Base-by-base conservation (phyloP, 768 basidiomycete species). In the Mycena rebaudengoi region DNA sequence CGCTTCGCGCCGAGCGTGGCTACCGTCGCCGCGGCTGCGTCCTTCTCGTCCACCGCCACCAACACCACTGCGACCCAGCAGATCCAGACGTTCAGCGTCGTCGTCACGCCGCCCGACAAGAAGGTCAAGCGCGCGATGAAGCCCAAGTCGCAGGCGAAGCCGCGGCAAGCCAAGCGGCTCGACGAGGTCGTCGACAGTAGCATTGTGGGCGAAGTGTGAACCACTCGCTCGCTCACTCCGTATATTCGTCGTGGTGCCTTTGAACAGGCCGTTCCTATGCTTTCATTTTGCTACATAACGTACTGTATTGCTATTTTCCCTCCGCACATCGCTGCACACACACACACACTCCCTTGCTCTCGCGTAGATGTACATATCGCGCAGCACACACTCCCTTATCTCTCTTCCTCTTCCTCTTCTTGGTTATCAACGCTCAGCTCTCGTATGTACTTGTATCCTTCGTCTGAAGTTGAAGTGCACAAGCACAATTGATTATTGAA, bases 71-170 rank as follows among this genome's bases (percentile, higher is more conserved):
- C 56, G 18, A 45, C 62, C 16, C 52, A 35, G 16, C 57, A 50
- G 58, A 41, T 37, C 7, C 20, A 60, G 49, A 67, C 61, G 26
- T 14, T 57, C 5, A 43, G 29, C 23, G 44, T 61, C 43, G 39
- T 54, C 40, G 61, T 61, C 21, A 16, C 57, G 37, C n/a, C 44
- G 43, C 60, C 65, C n/a, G 43, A 60, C n/a, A 29, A 33, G 12
- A 65, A 65, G 58, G 20, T 46, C 57, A 68, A 68, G 43, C 58
- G 62, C 58, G 48, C 62, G 18, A 67, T 67, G 66, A 56, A 64
- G 43, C 63, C 63, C 8, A 67, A 67, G 44, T 39, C 57, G 12
- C 59, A 65, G 43, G 51, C 57, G 28, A 64, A 60, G 14, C 51
- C 60, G 3, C 62, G 63, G 28, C 56, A 62, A 29, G 53, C 64